phyloP scores from a whole-genome alignment of 768 basidiomycete species.

The Naganishia kalamii region DNA sequence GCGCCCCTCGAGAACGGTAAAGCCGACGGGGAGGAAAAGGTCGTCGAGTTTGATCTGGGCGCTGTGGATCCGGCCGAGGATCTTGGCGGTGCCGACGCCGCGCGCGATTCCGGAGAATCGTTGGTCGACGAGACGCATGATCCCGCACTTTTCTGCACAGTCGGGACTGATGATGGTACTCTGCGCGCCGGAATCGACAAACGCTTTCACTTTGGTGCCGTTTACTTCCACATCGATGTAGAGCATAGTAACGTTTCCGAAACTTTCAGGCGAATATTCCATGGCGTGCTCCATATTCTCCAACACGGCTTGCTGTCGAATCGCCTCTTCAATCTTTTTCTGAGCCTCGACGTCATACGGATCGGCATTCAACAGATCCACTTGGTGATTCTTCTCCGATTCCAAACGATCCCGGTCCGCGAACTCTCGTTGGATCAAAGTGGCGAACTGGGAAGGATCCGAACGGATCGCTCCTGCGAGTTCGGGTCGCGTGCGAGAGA shows the following conservation, averaged over 20 bases:
- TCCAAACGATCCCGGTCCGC: constrained; percentile 33
- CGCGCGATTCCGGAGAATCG: constrained; percentile 81
- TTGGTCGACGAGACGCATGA: constrained; percentile 87
- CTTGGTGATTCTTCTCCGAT: constrained; percentile 55
- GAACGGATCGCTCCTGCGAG: constrained; percentile 63
- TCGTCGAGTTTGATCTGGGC: constrained; percentile 84
- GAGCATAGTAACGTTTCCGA: constrained; percentile 92
- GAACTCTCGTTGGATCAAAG: constrained; percentile 50
- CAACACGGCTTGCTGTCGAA: constrained; percentile 75
- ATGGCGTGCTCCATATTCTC: constrained; percentile 93
- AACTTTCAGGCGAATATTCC: constrained; percentile 84
- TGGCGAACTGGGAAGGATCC: constrained; percentile 67
- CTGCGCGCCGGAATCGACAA: constrained; percentile 97
- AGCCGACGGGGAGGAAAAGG: constrained; percentile 76
- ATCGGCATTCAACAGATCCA: constrained; percentile 63
- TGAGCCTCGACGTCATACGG: constrained; percentile 91
- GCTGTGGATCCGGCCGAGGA: constrained; percentile 87
- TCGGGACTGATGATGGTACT: constrained; percentile 93
- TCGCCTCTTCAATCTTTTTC: constrained; percentile 83
- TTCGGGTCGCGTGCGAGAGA: constrained; percentile 67
- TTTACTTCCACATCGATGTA: constrained; percentile 94
- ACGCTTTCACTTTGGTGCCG: constrained; percentile 80
- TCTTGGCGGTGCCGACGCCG: constrained; percentile 90
- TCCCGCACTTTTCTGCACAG: constrained; percentile 85
- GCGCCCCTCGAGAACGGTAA: constrained; percentile 92